A percentile compares a stretch with the other conserved stretches of the same genome.
These are phyloP conservation scores for Noccaea caerulescens DNA, from an alignment of 345 rosid genomes.

Conservation along the genomic window DNA sequence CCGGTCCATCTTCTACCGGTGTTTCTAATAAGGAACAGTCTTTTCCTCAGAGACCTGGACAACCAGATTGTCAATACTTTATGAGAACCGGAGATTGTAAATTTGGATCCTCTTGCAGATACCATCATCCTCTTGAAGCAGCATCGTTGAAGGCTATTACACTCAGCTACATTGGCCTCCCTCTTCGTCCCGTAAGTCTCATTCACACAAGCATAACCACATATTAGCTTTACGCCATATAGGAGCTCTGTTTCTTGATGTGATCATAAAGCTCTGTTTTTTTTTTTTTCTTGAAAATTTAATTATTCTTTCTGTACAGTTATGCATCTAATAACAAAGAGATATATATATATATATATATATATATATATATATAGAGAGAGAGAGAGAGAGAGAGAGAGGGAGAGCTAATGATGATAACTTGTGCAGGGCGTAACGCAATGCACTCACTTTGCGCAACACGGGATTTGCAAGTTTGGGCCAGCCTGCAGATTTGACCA, in stretches of 20 bases:
- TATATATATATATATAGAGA: no score
- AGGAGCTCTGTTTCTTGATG: conserved; percentile 32
- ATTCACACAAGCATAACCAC: background rate
- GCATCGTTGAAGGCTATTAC: conserved; percentile 49
- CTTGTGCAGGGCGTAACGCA: conserved; percentile 64
- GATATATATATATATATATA: no score
- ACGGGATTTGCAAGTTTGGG: conserved; percentile 74
- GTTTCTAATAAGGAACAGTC: conserved; percentile 64
- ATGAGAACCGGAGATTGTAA: conserved; percentile 89
- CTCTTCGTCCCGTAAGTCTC: conserved; percentile 79
- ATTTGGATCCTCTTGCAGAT: conserved; percentile 84
- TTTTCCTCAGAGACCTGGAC: conserved; percentile 89
- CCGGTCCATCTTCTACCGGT: conserved; percentile 51
- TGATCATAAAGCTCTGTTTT: conserved; percentile 24
- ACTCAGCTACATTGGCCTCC: conserved; percentile 77
- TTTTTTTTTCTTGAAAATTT: background rate
- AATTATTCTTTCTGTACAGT: background rate
- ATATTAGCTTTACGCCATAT: background rate
- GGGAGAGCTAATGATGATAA: conserved; percentile 2
- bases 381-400: background rate
- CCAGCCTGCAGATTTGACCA: conserved; percentile 82
- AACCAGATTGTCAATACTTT: conserved; percentile 86
- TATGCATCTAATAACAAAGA: conserved; percentile 4
- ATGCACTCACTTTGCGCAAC: conserved; percentile 65
- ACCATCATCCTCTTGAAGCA: conserved; percentile 81